Conservation (phyloP, 2,329 filamentous ascomycete species). For the Scopulariopsis brevicaulis region DNA sequence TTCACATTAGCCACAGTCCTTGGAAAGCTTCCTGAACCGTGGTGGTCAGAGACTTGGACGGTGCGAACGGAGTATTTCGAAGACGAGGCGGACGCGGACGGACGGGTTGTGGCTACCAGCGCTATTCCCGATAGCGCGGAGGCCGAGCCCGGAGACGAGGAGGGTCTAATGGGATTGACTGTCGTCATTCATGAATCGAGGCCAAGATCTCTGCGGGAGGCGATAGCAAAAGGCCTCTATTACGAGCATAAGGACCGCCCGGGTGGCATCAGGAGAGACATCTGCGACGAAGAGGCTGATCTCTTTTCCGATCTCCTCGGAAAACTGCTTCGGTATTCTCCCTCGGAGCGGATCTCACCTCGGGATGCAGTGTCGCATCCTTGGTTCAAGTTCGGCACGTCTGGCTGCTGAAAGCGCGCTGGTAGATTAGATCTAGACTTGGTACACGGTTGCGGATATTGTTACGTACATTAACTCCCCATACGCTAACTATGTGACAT, state of each 20-base stretch:
- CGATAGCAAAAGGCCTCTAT: not conserved
- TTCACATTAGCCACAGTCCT: slow-evolving; percentile 15
- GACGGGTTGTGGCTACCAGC: not conserved
- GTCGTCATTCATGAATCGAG: no score
- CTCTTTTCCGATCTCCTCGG: slow-evolving; percentile 9
- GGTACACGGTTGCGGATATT: no score
- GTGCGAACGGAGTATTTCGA: slow-evolving; percentile 11
- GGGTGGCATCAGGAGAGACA: no score
- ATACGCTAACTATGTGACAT: no score
- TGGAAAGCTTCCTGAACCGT: slow-evolving; percentile 17
- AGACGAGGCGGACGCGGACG: slow-evolving; percentile 9
- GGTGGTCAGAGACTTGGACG: slow-evolving; percentile 18
- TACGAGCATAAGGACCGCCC: not conserved
- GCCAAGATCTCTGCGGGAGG: not conserved
- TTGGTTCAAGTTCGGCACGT: slow-evolving; percentile 10
- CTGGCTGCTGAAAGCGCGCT: not conserved
- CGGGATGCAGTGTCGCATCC: slow-evolving; percentile 10
- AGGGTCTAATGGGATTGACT: no score
- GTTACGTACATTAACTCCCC: no score
- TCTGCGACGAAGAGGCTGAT: not conserved
- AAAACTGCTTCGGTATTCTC: slow-evolving; percentile 8
- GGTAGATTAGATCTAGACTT: no score
- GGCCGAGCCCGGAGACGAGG: no score
- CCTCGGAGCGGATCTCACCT: not conserved
- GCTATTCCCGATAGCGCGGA: not conserved